Evolutionary conservation across 805 yeast species (phyloP).

Genomic region (Tetrapisispora pingtungensis): DNA sequence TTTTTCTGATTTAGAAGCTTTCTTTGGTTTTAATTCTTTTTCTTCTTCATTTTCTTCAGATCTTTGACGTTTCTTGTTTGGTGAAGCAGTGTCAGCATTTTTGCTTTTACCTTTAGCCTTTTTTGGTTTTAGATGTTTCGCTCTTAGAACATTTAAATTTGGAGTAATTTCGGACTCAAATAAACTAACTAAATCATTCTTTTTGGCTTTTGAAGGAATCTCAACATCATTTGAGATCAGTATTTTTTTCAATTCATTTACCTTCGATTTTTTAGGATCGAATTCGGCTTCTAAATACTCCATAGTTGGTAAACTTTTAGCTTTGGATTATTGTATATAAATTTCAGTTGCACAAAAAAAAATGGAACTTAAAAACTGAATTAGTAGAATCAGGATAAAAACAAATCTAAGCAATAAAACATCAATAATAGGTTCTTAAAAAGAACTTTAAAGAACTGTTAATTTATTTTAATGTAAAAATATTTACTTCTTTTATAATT

Average conservation of each 20-base stretch:
- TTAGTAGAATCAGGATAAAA: neutral
- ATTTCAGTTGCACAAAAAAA: too few relatives aligned
- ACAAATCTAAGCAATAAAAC: too few relatives aligned
- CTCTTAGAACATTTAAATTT: constrained; percentile 34
- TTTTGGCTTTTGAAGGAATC: constrained; percentile 55
- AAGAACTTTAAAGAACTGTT: too few relatives aligned
- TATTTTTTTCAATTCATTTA: constrained; percentile 58
- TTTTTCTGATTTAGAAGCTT: neutral
- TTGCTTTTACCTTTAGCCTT: constrained; percentile 33
- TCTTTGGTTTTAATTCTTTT: neutral
- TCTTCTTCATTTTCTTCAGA: neutral
- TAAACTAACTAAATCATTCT: constrained; percentile 47
- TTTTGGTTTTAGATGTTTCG: constrained; percentile 18
- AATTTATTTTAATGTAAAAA: neutral
- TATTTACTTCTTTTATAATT: neutral
- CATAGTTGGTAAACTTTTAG: neutral
- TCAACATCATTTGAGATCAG: constrained; percentile 48
- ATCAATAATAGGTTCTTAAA: too few relatives aligned
- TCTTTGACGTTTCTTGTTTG: neutral
- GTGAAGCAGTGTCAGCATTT: too few relatives aligned
- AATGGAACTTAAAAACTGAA: too few relatives aligned
- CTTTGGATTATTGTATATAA: too few relatives aligned
- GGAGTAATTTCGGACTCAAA: constrained; percentile 46
- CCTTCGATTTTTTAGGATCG: constrained; percentile 54
- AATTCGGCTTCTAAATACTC: constrained; percentile 35